A percentile compares a stretch with the other conserved stretches of the same genome.
These are phyloP conservation scores for Trametes pubescens DNA, from an alignment of 1,284 basidiomycete genomes.

Conservation along the genomic window DNA sequence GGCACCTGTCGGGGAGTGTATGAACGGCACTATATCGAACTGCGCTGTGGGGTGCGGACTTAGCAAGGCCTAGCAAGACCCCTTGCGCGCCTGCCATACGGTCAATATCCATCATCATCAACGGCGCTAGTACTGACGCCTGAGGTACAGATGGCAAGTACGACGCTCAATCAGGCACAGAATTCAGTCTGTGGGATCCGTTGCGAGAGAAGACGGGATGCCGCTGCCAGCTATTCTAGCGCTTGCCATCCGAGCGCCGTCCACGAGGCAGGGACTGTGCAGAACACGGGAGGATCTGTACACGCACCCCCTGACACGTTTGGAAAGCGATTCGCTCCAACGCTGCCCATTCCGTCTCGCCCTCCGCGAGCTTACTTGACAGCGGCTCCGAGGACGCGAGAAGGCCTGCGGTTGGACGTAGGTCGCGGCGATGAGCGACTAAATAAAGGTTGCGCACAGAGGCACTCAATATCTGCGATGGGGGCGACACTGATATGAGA, in stretches of 20 bases:
- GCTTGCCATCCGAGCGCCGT: background rate
- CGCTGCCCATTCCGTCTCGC: background rate
- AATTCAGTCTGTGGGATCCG: slow-evolving; percentile 5
- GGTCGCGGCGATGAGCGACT: background rate
- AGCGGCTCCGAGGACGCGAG: slow-evolving; percentile 5
- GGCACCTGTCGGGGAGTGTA: background rate
- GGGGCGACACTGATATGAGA: too few relatives aligned
- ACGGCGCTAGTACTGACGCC: background rate
- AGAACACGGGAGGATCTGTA: slow-evolving; percentile 7
- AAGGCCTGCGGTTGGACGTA: background rate
- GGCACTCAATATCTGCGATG: too few relatives aligned
- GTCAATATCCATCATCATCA: background rate
- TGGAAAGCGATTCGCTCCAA: background rate
- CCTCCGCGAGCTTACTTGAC: slow-evolving; percentile 1
- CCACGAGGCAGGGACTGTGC: slow-evolving; percentile 5
- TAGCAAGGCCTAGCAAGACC: background rate
- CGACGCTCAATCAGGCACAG: background rate
- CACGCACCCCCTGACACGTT: background rate
- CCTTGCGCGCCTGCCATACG: background rate
- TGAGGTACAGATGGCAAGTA: background rate
- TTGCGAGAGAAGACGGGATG: slow-evolving; percentile 1
- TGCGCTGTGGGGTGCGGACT: background rate
- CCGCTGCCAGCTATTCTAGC: background rate
- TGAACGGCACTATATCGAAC: background rate
- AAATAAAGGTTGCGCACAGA: background rate